These are phyloP conservation scores for Teratosphaeria epicoccoides DNA, from an alignment of 2,329 filamentous ascomycete species.

Conservation along the genomic window DNA sequence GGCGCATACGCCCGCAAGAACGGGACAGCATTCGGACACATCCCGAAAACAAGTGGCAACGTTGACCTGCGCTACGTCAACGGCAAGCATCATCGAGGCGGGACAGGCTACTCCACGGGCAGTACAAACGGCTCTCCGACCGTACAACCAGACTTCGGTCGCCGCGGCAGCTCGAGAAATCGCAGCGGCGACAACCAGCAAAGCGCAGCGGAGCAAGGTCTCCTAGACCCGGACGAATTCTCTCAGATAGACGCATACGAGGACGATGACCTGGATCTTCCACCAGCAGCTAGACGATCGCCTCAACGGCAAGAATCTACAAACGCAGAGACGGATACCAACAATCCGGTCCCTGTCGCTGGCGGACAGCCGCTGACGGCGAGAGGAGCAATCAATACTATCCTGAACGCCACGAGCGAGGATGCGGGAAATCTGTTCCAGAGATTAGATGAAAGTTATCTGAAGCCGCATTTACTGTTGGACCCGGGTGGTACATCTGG, in stretches of 20 bases:
- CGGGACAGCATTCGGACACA: conserved; percentile 66
- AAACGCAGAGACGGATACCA: conserved; percentile 8
- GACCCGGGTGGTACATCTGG: conserved; percentile 44
- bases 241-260: conserved; percentile 39
- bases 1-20: conserved; percentile 73
- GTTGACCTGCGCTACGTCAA: conserved; percentile 22
- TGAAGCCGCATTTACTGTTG: conserved; percentile 81
- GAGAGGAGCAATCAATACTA: conserved; percentile 63
- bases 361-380: conserved; percentile 47
- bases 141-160: conserved; percentile 32
- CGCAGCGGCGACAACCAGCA: conserved; percentile 30
- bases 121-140: conserved; percentile 41
- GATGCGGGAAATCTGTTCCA: conserved; percentile 85
- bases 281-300: conserved; percentile 44
- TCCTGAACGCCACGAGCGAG: conserved; percentile 66
- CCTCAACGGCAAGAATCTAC: conserved; percentile 26
- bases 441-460: conserved; percentile 89
- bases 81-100: conserved; percentile 28
- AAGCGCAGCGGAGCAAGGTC: conserved; percentile 39
- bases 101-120: conserved; percentile 50
- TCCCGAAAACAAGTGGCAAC: conserved; percentile 43
- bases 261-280: conserved; percentile 49
- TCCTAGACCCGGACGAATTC: conserved; percentile 39
- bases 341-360: conserved; percentile 31
- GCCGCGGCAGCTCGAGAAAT: conserved; percentile 42